Base-by-base conservation (phyloP, 2,329 filamentous ascomycete genomes). In the Alternaria sp. region DNA sequence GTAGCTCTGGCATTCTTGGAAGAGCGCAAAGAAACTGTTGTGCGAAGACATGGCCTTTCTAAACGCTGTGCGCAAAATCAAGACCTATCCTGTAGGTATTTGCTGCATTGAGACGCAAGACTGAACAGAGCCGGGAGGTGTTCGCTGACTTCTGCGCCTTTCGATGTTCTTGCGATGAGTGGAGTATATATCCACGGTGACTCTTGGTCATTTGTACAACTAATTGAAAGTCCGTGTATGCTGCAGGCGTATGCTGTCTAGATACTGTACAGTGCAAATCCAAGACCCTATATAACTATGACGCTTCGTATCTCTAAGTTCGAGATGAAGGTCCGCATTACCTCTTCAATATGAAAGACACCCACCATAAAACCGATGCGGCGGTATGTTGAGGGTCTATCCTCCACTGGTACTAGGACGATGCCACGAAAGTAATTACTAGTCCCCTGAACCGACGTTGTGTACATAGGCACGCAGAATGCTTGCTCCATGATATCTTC, bases 301-400 rank as follows among this genome's bases (percentile, higher is more conserved):
- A 41, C n/a, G 2, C 37, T 41, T 11, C n/a, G 1, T 41, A 10
- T 12, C 28, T 12, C 11, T 12, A 30, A 41, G 3, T 41, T 0
- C 37, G 37, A 41, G 37, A 41, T 2, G 4, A 18, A 41, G 15
- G 37, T 41, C 0, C 3, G 15, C 37, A 2, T 2, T 41, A 3
- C n/a, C 5, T 41, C 37, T 41, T 18, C 37, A 41, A 2, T 41
- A 0, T 41, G 1, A 0, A 41, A 41, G n/a, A 18, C 0, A 18
- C 37, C 15, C 0, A 2, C 5, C 0, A 18, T 1, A 0, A 41
- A 1, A 18, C 37, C 37, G 37, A 41, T 18, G n/a, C 37, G 37
- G 37, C 37, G 37, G n/a, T 11, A 41, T 1, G 1, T 37, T 1
- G 3, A n/a, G 15, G 1, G 0, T 41, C 37, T 2, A 0, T 41